These are phyloP conservation scores for Arthrinium phaeospermum DNA, from an alignment of 2,329 filamentous ascomycete species.

Conservation along the genomic window DNA sequence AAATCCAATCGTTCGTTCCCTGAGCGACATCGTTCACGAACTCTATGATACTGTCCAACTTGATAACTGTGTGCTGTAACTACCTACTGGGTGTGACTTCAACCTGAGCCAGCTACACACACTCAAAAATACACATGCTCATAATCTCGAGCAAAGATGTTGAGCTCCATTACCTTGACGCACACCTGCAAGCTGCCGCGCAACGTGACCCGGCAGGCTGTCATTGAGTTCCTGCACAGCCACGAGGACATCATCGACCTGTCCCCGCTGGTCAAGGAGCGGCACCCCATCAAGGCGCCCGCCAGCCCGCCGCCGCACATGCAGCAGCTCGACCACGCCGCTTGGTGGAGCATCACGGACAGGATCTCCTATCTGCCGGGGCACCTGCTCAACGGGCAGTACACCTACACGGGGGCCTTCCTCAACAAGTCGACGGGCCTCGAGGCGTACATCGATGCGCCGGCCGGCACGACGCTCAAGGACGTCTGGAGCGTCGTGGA, in stretches of 20 bases:
- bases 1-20: neutral
- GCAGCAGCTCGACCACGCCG: neutral
- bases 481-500: constrained; percentile 3
- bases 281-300: constrained; percentile 3
- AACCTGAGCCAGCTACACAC: neutral
- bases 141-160: neutral
- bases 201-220: constrained; percentile 9
- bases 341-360: constrained; percentile 14
- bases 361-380: constrained; percentile 4
- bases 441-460: neutral
- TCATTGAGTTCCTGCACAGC: constrained; percentile 10
- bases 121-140: neutral
- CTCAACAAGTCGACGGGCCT: neutral
- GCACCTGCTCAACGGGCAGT: neutral
- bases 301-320: neutral
- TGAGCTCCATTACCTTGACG: constrained; percentile 4
- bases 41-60: neutral
- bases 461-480: neutral
- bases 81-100: neutral
- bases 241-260: constrained; percentile 16
- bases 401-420: constrained; percentile 8
- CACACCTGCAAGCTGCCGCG: constrained; percentile 14
- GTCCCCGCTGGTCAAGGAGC: constrained; percentile 15
- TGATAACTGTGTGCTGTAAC: neutral
- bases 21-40: neutral